Base-by-base conservation (phyloP, 371 early-diverging fungal genomes). In the Mortierella sp. region DNA sequence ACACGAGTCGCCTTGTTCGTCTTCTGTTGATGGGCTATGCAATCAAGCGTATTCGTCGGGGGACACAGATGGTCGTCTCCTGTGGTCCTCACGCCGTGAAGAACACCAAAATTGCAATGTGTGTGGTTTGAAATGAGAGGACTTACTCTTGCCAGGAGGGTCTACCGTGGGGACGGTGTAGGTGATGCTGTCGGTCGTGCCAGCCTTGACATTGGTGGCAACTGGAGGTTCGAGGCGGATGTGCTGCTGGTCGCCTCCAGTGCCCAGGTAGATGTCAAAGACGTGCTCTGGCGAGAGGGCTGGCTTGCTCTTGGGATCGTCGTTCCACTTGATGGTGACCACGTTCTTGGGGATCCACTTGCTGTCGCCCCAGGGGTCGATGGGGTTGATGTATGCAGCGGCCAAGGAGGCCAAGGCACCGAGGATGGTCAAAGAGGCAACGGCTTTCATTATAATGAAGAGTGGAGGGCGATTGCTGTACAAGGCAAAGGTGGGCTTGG, bases 131-230 rank as follows among this genome's bases (percentile, higher is more conserved):
- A 43, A 43, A 9, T 43, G 45, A 43, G 19, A 45, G 19, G 13
- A 73, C 74, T 61, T 73, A 73, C 74, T 67, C 68, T 67, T 58
- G 53, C 74, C 74, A 21, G 68, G 64, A 34, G 74, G 74, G 18
- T 31, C 19, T 39, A 73, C 74, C 14, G 45, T 47, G 34, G 68
- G 68, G 46, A 73, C 68, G 24, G 51, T 61, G 57, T 67, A 73
- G 21, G 39, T 3, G 46, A 45, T 4, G 54, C 55, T 51, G 24
- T 13, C 34, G 41, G 18, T 31, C 23, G 39, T 27, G 42, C 50
- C 48, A 16, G 54, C 64, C 2, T 63, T 46, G 24, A 67, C 19
- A 34, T 47, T 38, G 3, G 49, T 26, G 38, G 68, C 74, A 31
- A 73, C 41, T 9, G 56, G 47, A 18, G 52, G 34, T 4, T 10